Evolutionary conservation across 2,329 filamentous ascomycete genomes (phyloP).

Genomic region (Monilinia aucupariae): DNA sequence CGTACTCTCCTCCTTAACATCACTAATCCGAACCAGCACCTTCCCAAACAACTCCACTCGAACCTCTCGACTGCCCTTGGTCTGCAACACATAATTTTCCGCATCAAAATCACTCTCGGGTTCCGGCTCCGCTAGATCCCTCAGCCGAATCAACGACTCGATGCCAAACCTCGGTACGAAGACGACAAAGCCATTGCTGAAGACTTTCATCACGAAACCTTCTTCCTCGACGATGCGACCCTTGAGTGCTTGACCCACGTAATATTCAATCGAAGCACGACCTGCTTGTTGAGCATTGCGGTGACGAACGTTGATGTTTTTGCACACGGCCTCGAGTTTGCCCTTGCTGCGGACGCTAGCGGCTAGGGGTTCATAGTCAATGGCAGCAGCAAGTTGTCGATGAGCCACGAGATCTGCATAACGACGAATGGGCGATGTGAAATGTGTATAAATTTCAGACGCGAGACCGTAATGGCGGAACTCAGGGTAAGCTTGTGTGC

Average conservation of each 20-base stretch:
- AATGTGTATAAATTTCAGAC: slow-evolving; percentile 96
- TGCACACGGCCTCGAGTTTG: slow-evolving; percentile 88
- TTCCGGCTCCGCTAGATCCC: slow-evolving; percentile 73
- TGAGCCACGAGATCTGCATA: slow-evolving; percentile 97
- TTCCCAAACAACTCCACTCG: slow-evolving; percentile 85
- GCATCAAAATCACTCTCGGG: slow-evolving; percentile 79
- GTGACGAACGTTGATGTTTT: slow-evolving; percentile 96
- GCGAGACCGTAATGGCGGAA: slow-evolving; percentile 97
- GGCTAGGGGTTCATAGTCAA: slow-evolving; percentile 85
- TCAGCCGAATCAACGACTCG: slow-evolving; percentile 80
- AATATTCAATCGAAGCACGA: slow-evolving; percentile 92
- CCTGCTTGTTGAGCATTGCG: slow-evolving; percentile 96
- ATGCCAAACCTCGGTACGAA: slow-evolving; percentile 95
- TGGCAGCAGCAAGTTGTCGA: slow-evolving; percentile 88
- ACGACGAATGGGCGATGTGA: slow-evolving; percentile 92
- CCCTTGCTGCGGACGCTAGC: slow-evolving; percentile 73
- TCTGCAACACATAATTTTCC: slow-evolving; percentile 73
- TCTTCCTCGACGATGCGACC: slow-evolving; percentile 72
- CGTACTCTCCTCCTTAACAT: slow-evolving; percentile 91
- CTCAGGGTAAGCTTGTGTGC: slow-evolving; percentile 85
- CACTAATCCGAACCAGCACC: slow-evolving; percentile 80
- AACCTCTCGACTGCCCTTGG: slow-evolving; percentile 49
- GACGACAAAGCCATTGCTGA: slow-evolving; percentile 95
- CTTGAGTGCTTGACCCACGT: slow-evolving; percentile 93
- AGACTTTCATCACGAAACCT: slow-evolving; percentile 94